Base-by-base conservation (phyloP, 2,329 filamentous ascomycete species). In the Eutypella sp. region DNA sequence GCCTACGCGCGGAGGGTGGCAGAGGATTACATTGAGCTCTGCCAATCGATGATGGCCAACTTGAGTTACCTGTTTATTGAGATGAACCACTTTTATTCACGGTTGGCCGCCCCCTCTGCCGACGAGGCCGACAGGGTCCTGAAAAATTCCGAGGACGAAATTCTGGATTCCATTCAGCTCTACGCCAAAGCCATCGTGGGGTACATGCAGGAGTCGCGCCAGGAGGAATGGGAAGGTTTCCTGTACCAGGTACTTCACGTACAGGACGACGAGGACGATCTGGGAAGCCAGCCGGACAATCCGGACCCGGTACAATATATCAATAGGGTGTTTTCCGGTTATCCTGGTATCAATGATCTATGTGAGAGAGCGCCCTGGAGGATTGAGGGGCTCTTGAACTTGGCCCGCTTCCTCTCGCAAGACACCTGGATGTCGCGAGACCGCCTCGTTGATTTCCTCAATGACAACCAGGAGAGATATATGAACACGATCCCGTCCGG, bases 341-440 rank as follows among this genome's bases (percentile, higher is more conserved):
- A 16, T 16, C 42, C 29, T 4, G 42, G 42, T 6, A 37, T 37
- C 29, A 5, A 37, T 8, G 18, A 37, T 15, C 10, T 44, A 5
- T 44, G 42, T 33, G 16, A 44, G 22, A 29, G 42, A 10, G 42
- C 18, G 4, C 42, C 42, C 5, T 44, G 42, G 42, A 44, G 42
- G 18, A 37, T 10, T 27, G 42, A 44, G 27, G 33, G 16, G 5
- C 29, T 44, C 6, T 10, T 44, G 29, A 44, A 44, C 22, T 15
- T 38, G 8, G 42, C 20, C 5, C 42, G 42, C 6, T 44, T 44
- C 33, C 31, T 44, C 10, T 22, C 31, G 10, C 29, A 23, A 20
- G 11, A 16, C 13, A 25, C 37, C 15, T 37, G 42, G 42, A 13
- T 20, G 5, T 19, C 29, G 7, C 33, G n/a, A 7, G 23, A 29